Conservation (phyloP, 2,329 filamentous ascomycete genomes). For the Sphaerulina populicola region DNA sequence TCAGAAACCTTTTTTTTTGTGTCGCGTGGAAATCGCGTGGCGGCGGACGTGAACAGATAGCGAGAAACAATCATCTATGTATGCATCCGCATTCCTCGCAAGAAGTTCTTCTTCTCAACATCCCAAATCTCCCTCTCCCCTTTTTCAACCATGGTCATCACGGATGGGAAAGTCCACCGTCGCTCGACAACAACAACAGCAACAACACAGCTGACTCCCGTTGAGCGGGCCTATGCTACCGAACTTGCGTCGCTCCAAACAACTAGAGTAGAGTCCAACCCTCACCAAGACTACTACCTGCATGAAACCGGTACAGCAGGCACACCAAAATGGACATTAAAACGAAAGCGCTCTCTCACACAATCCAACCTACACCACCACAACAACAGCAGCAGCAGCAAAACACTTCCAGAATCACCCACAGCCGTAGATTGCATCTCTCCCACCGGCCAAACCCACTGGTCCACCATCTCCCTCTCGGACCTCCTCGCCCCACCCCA, state of each 20-base stretch:
- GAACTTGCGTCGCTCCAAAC: constrained; percentile 2
- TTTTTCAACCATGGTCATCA: too few relatives aligned
- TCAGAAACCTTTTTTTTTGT: neutral
- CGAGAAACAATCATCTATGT: too few relatives aligned
- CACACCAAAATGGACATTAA: neutral
- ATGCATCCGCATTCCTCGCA: too few relatives aligned
- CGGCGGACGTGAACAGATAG: too few relatives aligned
- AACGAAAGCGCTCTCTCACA: constrained; percentile 6
- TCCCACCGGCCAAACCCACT: neutral
- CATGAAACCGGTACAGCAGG: neutral
- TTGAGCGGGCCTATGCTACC: neutral
- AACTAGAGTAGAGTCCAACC: neutral
- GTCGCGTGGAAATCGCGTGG: neutral
- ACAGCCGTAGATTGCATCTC: constrained; percentile 1
- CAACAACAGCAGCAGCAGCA: neutral
- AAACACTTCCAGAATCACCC: too few relatives aligned
- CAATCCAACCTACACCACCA: neutral
- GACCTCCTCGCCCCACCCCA: neutral
- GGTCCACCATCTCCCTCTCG: neutral
- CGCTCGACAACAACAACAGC: too few relatives aligned
- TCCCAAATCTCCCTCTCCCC: too few relatives aligned
- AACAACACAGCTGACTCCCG: neutral
- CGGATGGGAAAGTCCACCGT: too few relatives aligned
- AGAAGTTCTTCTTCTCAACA: too few relatives aligned
- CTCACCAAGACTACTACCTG: constrained; percentile 1